Evolutionary conservation across 768 basidiomycete species (phyloP), one percentile per base, ranked within the genome.

Genomic region (Leccinum boreale): DNA sequence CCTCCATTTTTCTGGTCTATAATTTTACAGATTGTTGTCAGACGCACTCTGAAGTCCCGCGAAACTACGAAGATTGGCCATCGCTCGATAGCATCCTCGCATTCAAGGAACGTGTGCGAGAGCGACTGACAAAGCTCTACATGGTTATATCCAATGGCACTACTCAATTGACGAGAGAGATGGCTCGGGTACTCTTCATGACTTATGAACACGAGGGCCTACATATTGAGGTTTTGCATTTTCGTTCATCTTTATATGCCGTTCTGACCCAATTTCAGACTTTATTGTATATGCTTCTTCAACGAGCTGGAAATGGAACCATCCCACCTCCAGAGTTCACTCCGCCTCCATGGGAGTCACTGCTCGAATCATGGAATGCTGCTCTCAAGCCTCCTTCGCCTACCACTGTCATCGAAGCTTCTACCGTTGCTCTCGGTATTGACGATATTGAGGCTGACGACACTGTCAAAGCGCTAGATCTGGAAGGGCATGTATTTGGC

Each of bases 261-360:
- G 23, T 58, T 46, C 45, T 63, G 36, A 65, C 45, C 8, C 36
- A 3, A 55, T 26, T 24, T 45, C 42, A 85, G 80, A 99, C 97
- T 0, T 77, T 98, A 24, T 77, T 98, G 3, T 98, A 98, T 73
- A 98, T 98, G 93, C 84, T 96, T 11, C 68, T 95, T 4, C 96
- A 94, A 69, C 82, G 85, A 48, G 84, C 89, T 17, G 90, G 89
- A 39, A 83, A 77, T 0, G 89, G 90, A 3, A 92, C 92, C 3
- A 78, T 90, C 42, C 84, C 92, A 5, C 95, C 97, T 0, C 76
- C 79, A 0, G 88, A 85, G 3, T 93, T 94, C 68, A 73, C 82
- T 3, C 65, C 77, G 0, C 97, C 97, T 0, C 78, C 84, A 7
- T 98, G 92, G 86, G 73, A 76, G 2, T 70, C 77, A 5, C 76